Conservation (phyloP, 768 basidiomycete genomes). For the Mrakia blollopis region DNA sequence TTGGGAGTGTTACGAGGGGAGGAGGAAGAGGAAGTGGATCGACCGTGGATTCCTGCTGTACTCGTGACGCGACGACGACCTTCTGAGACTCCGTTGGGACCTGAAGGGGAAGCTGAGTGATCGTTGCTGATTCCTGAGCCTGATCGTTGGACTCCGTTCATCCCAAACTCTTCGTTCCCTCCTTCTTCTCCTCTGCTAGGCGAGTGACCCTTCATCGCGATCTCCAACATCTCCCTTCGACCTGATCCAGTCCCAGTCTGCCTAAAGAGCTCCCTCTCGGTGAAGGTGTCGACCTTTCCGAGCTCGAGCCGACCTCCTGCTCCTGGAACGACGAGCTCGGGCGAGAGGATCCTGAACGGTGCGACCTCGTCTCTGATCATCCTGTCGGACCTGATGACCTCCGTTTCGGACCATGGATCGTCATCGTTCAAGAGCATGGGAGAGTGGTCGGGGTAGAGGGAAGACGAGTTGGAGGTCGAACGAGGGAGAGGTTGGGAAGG, state of each 20-base stretch:
- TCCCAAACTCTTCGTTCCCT: background rate
- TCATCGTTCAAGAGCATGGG: background rate
- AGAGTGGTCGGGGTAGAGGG: background rate
- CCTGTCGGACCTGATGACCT: slow-evolving; percentile 10
- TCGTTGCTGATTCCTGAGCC: background rate
- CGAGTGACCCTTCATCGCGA: slow-evolving; percentile 16
- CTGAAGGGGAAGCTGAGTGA: background rate
- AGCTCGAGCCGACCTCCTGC: slow-evolving; percentile 23
- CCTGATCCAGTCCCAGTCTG: background rate
- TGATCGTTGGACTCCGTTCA: background rate
- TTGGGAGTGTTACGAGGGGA: background rate
- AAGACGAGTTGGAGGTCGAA: background rate
- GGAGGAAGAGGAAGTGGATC: background rate
- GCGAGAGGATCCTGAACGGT: slow-evolving; percentile 26
- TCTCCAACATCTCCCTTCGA: slow-evolving; percentile 18
- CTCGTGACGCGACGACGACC: slow-evolving; percentile 10
- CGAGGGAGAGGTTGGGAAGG: background rate
- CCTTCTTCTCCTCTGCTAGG: background rate
- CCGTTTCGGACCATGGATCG: slow-evolving; percentile 13
- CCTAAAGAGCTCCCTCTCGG: slow-evolving; percentile 21
- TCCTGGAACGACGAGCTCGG: slow-evolving; percentile 14
- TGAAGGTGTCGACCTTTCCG: slow-evolving; percentile 22
- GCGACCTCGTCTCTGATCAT: slow-evolving; percentile 28
- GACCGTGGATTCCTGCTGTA: slow-evolving; percentile 3
- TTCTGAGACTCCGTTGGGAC: background rate